These are phyloP conservation scores for Xylariales sp. DNA, from an alignment of 2,329 filamentous ascomycete species.

Conservation along the genomic window DNA sequence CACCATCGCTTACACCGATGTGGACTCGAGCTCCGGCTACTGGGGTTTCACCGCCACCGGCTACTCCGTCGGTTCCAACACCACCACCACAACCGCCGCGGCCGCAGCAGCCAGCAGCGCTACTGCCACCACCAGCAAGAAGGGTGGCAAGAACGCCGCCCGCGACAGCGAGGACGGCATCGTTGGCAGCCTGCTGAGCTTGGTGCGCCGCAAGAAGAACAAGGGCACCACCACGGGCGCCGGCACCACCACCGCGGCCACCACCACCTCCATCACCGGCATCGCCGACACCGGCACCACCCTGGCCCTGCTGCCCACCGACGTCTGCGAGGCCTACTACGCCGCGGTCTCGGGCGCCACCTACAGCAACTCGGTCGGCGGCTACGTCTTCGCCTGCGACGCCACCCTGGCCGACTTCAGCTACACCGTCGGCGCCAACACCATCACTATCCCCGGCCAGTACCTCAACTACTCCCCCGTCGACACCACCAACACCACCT, in stretches of 20 bases:
- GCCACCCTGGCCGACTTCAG: constrained; percentile 42
- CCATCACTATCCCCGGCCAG: constrained; percentile 44
- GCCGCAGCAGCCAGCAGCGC: too few species aligned
- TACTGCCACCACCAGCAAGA: background rate
- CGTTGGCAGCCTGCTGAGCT: too few species aligned
- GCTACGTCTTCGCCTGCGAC: constrained; percentile 49
- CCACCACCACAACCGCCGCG: background rate
- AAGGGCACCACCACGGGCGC: background rate
- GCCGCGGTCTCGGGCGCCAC: constrained; percentile 37
- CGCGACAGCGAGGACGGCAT: background rate
- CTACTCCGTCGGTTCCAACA: constrained; percentile 19
- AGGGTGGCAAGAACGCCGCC: background rate
- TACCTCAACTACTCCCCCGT: constrained; percentile 46
- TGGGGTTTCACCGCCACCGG: constrained; percentile 25
- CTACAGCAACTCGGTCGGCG: constrained; percentile 32
- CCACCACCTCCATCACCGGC: constrained; percentile 23
- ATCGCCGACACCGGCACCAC: constrained; percentile 60
- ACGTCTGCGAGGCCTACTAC: constrained; percentile 49
- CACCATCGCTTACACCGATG: constrained; percentile 20
- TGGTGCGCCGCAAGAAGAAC: too few species aligned
- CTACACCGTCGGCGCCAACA: constrained; percentile 40
- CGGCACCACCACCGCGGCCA: background rate
- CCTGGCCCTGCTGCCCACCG: constrained; percentile 45
- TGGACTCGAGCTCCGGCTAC: constrained; percentile 23
- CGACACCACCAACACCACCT: constrained; percentile 37